A percentile compares a stretch with the other conserved stretches of the same genome.
These are phyloP conservation scores for Euphrasia arctica DNA, from an alignment of 305 asterid genomes.

Conservation along the genomic window DNA sequence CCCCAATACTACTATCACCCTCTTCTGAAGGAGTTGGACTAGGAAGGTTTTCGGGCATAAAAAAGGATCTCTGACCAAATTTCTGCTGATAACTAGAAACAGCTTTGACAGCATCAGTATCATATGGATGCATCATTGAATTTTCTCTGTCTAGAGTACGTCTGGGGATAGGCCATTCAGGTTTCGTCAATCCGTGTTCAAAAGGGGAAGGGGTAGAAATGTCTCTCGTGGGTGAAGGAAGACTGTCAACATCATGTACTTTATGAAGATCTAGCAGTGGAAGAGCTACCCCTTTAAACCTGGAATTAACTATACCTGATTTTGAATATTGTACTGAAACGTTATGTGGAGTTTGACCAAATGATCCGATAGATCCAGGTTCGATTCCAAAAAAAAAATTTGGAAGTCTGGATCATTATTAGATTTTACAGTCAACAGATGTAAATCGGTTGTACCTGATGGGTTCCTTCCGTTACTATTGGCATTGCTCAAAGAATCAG, in stretches of 20 bases:
- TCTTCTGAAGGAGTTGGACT: constrained; percentile 99
- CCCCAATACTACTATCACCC: constrained; percentile 45
- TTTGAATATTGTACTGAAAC: constrained; percentile 31
- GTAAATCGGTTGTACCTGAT: constrained; percentile 28
- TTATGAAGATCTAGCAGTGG: constrained; percentile 93
- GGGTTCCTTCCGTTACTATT: constrained; percentile 32
- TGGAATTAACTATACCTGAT: constrained; percentile 36
- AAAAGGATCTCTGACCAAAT: constrained; percentile 64
- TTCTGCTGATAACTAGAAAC: constrained; percentile 96
- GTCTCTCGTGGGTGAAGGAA: constrained; percentile 92
- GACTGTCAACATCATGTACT: constrained; percentile 93
- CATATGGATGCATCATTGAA: constrained; percentile 64
- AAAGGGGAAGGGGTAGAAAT: constrained; percentile 50
- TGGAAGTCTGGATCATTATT: constrained; percentile 29
- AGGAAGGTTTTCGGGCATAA: constrained; percentile 64
- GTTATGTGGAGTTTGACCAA: constrained; percentile 32
- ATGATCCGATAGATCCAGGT: constrained; percentile 32
- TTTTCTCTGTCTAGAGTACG: constrained; percentile 43
- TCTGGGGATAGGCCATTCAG: constrained; percentile 76
- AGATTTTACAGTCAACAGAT: constrained; percentile 31
- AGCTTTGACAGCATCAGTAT: constrained; percentile 89
- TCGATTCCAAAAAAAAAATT: constrained; percentile 29
- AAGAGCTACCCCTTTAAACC: constrained; percentile 53
- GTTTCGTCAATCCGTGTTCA: constrained; percentile 53
- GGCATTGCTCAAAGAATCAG: constrained; percentile 31